Conservation (phyloP, 2,329 filamentous ascomycete species). For the Cordyceps pruinosa region DNA sequence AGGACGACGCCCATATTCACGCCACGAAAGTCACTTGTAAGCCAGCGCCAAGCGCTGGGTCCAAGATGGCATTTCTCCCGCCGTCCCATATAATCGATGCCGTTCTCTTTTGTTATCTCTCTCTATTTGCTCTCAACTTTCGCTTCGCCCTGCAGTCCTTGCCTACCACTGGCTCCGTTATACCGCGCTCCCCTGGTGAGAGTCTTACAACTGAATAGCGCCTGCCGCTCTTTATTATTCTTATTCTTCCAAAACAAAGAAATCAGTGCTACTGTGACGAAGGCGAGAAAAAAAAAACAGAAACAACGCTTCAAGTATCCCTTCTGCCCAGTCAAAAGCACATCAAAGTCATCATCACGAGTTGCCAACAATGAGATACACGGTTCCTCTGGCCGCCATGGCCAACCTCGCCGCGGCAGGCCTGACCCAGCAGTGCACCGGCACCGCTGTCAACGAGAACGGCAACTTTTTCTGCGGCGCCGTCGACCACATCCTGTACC, state of each 20-base stretch:
- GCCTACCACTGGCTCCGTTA: not conserved
- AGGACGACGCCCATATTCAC: not conserved
- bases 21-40: not conserved
- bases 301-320: too few relatives aligned
- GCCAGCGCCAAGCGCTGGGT: not conserved
- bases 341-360: not conserved
- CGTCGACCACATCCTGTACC: constrained; percentile 62
- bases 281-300: not conserved
- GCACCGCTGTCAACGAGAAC: constrained; percentile 28
- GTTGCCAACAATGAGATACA: constrained; percentile 24
- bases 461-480: constrained; percentile 62
- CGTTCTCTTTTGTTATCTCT: not conserved
- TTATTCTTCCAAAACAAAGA: not conserved
- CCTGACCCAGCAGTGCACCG: constrained; percentile 29
- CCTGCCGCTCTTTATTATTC: not conserved
- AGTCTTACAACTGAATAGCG: not conserved
- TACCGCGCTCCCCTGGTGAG: constrained; percentile 2
- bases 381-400: constrained; percentile 22
- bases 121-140: not conserved
- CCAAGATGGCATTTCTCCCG: not conserved
- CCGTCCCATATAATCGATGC: not conserved
- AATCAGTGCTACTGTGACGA: not conserved
- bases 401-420: constrained; percentile 25
- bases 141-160: not conserved
- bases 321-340: too few relatives aligned